Conservation (phyloP, 1,284 basidiomycete species). For the Rhodotorula sp. region DNA sequence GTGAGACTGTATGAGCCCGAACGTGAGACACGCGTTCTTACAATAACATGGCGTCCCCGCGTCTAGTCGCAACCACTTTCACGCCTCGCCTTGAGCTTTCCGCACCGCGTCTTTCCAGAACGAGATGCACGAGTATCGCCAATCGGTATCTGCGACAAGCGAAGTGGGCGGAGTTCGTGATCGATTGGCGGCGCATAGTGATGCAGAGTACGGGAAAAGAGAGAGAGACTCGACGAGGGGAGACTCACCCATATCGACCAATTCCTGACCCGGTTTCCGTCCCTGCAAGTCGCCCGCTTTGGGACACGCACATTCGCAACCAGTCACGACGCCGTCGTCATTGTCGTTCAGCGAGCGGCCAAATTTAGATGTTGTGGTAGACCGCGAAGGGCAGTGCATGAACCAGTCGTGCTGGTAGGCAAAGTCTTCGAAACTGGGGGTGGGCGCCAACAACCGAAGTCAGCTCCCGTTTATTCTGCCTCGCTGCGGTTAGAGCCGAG, state of each 20-base stretch:
- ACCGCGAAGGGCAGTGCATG: conserved; percentile 34
- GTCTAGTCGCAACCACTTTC: too few species aligned
- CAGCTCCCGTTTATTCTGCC: too few species aligned
- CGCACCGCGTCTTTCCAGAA: conserved; percentile 13
- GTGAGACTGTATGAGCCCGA: too few species aligned
- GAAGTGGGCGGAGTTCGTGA: neutral
- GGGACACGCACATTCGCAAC: conserved; percentile 31
- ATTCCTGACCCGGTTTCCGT: conserved; percentile 2
- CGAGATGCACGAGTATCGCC: conserved; percentile 21
- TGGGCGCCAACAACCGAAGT: neutral
- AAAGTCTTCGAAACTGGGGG: conserved; percentile 41
- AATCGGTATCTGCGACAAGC: conserved; percentile 11
- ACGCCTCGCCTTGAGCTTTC: neutral
- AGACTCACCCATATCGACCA: conserved; percentile 20
- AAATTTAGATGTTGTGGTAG: neutral
- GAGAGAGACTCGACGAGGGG: neutral
- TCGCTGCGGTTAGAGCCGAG: too few species aligned
- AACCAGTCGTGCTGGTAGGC: conserved; percentile 45
- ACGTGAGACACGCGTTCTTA: too few species aligned
- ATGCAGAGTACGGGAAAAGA: neutral
- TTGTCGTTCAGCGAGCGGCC: neutral
- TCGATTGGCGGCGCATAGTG: neutral
- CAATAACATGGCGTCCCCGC: too few species aligned
- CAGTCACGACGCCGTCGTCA: neutral
- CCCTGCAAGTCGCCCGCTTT: conserved; percentile 13